Evolutionary conservation across 2,329 filamentous ascomycete species (phyloP).

Genomic region (Huntiella abstrusa): DNA sequence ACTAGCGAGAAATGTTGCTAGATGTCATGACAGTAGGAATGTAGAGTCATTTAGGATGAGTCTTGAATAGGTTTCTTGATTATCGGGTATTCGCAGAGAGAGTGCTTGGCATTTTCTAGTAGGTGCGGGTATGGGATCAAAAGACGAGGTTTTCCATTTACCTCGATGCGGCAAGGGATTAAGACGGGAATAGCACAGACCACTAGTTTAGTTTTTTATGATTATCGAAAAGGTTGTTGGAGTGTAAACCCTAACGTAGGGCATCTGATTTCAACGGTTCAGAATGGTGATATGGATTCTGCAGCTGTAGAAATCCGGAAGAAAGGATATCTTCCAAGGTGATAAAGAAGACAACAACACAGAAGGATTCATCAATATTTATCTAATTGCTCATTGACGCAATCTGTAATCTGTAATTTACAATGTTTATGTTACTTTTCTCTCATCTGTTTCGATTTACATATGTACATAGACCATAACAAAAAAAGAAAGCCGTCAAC

Average conservation of each 20-base stretch:
- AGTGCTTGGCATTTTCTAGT: too few relatives aligned
- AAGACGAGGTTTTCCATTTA: not conserved
- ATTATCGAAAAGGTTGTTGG: not conserved
- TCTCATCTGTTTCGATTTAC: not conserved
- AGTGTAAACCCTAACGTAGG: not conserved
- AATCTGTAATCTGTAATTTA: not conserved
- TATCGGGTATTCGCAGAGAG: too few relatives aligned
- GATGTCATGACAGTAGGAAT: too few relatives aligned
- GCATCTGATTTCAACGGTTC: too few relatives aligned
- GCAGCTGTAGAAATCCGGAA: not conserved
- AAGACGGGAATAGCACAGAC: constrained; percentile 4
- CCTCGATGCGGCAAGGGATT: not conserved
- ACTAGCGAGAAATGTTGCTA: too few relatives aligned
- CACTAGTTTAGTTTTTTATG: not conserved
- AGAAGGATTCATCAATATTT: not conserved
- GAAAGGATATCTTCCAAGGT: not conserved
- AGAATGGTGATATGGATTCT: not conserved
- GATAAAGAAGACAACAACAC: not conserved
- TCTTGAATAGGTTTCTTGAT: too few relatives aligned
- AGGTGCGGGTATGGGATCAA: too few relatives aligned
- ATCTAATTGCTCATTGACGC: not conserved
- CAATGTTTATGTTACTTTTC: not conserved
- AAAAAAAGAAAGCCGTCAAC: not conserved
- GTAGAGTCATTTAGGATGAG: too few relatives aligned
- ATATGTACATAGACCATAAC: too few relatives aligned